These are phyloP conservation scores for Rubia occidens DNA, from an alignment of 305 asterid species.

Conservation along the genomic window DNA sequence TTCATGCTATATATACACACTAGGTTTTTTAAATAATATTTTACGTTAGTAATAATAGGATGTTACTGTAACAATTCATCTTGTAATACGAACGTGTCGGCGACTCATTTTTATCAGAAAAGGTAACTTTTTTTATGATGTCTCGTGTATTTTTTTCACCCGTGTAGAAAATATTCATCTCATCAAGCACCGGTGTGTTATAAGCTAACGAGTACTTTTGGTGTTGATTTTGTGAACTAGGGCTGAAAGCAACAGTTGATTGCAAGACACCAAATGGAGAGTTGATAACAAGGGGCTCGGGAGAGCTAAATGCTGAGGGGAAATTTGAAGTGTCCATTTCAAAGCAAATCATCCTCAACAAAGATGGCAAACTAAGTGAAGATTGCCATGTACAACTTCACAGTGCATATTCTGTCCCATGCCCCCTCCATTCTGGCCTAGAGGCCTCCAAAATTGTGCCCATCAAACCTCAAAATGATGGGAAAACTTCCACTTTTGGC, in stretches of 20 bases:
- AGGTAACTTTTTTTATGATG: too few relatives aligned
- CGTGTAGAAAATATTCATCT: too few relatives aligned
- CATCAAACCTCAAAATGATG: conserved; percentile 25
- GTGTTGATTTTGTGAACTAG: conserved; percentile 11
- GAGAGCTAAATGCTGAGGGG: conserved; percentile 34
- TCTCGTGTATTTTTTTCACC: too few relatives aligned
- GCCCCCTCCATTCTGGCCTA: conserved; percentile 49
- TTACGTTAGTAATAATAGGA: too few relatives aligned
- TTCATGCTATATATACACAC: neutral
- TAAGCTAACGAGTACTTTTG: neutral
- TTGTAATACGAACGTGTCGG: too few relatives aligned
- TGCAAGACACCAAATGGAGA: conserved; percentile 24
- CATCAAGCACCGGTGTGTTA: neutral
- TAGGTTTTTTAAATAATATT: neutral
- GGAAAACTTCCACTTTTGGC: conserved; percentile 27
- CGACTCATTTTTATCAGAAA: too few relatives aligned
- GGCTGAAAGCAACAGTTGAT: conserved; percentile 25
- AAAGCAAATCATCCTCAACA: conserved; percentile 23
- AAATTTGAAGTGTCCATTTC: conserved; percentile 50
- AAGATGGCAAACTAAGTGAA: conserved; percentile 34
- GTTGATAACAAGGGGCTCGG: conserved; percentile 19
- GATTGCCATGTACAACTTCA: conserved; percentile 81
- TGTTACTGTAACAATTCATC: too few relatives aligned
- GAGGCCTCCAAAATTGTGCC: conserved; percentile 47
- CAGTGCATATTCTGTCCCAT: conserved; percentile 56